Evolutionary conservation across 2,329 filamentous ascomycete genomes (phyloP), one percentile per base, ranked within the genome.

Genomic region (Fusarium heterosporum): DNA sequence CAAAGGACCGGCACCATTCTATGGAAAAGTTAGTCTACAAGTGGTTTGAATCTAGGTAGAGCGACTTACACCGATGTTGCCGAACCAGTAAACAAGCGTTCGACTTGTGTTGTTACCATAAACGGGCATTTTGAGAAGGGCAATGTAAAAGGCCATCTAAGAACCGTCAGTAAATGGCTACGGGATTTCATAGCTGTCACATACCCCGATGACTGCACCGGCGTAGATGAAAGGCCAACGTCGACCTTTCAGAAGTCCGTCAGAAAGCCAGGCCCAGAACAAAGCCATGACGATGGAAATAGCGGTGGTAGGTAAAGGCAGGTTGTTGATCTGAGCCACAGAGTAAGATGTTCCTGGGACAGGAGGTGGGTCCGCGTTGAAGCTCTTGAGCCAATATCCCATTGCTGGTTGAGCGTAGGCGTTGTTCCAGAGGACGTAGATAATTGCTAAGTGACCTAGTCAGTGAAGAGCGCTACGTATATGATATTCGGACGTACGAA

Each of bases 31-130:
- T 10, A 34, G 30, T 34, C 16, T 16, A 16, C 9, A 14, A 34
- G 30, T 16, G 6, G 1, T 7, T 4, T 12, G n/a, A n/a, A n/a
- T n/a, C 3, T 56, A 9, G 39, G 38, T 2, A 30, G 6, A 7
- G 28, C 9, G 14, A 59, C 69, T 16, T 71, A 71, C 69, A 30
- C 63, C 68, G 10, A 71, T 69, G 6, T 71, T 49, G 13, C 55
- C 67, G 12, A 71, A 58, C 68, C 68, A 71, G 25, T 71, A 71
- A 17, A 71, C 53, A 14, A 56, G 29, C 28, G 56, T 71, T 3
- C 68, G 59, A 3, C 46, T 39, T 2, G 41, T 51, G 7, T 63
- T 64, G 3, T 62, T 51, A 6, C 36, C n/a, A 17, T 71, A 71
- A 6, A 71, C 54, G 0, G 65, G 61, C 62, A 71, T 64, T 4